Evolutionary conservation across 139 green algal species (phyloP).

Genomic region (Chlamydomonas incerta): DNA sequence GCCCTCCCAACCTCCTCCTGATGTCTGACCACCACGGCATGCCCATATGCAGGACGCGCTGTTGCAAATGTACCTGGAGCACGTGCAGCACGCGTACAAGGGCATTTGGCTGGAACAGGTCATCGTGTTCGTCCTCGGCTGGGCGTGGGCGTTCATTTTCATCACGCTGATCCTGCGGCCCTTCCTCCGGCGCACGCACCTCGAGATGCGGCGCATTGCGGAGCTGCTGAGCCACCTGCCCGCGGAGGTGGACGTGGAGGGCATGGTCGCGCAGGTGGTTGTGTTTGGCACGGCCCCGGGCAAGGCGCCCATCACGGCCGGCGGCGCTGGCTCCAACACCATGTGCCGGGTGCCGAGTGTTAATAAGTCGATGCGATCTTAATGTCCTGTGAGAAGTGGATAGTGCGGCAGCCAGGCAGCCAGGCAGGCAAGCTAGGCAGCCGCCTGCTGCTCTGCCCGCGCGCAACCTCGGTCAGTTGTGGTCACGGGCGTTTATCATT

Average conservation of each 20-base stretch:
- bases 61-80: neutral
- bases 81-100: neutral
- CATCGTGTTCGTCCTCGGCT: constrained; percentile 28
- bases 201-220: constrained; percentile 49
- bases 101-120: constrained; percentile 29
- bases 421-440: no score
- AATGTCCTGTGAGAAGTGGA: no score
- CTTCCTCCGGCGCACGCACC: neutral
- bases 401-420: no score
- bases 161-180: constrained; percentile 45
- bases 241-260: constrained; percentile 22
- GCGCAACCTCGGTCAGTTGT: no score
- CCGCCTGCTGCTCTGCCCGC: no score
- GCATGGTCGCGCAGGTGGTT: neutral
- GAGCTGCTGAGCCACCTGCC: constrained; percentile 60
- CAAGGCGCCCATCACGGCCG: no score
- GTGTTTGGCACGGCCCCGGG: neutral
- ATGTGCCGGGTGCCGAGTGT: no score
- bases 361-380: no score
- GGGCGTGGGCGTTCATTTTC: neutral
- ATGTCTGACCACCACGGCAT: no score
- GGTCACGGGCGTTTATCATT: no score
- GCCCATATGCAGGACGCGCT: neutral
- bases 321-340: no score
- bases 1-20: no score